Conservation (phyloP, 2,329 filamentous ascomycete species). For the Ophiostoma sp. region DNA sequence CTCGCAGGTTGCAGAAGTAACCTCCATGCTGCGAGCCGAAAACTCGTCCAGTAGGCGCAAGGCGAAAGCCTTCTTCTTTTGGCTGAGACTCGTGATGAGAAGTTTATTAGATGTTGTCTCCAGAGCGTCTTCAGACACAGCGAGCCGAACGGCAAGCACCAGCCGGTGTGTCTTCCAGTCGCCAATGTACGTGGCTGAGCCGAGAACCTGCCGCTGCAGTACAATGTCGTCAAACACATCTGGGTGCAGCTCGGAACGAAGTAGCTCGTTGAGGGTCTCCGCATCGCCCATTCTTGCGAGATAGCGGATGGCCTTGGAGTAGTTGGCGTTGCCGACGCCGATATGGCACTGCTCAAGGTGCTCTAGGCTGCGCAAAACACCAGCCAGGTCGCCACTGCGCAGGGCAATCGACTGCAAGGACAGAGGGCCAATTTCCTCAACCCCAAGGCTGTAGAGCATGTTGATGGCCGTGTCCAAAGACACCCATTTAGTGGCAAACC, state of each 20-base stretch:
- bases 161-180: slow-evolving; percentile 47
- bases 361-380: slow-evolving; percentile 59
- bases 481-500: slow-evolving; percentile 74
- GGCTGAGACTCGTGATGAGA: slow-evolving; percentile 36
- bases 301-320: slow-evolving; percentile 63
- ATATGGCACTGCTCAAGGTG: slow-evolving; percentile 65
- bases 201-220: slow-evolving; percentile 44
- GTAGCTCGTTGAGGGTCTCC: slow-evolving; percentile 46
- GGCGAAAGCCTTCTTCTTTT: slow-evolving; percentile 31
- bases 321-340: slow-evolving; percentile 61
- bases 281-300: slow-evolving; percentile 61
- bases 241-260: slow-evolving; percentile 55
- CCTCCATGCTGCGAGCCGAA: slow-evolving; percentile 37
- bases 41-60: slow-evolving; percentile 43
- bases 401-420: slow-evolving; percentile 76
- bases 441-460: slow-evolving; percentile 67
- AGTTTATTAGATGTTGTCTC: slow-evolving; percentile 39
- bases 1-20: slow-evolving; percentile 34
- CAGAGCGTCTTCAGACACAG: slow-evolving; percentile 36
- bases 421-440: slow-evolving; percentile 70
- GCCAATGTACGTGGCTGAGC: slow-evolving; percentile 38
- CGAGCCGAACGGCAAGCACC: slow-evolving; percentile 47
- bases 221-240: slow-evolving; percentile 54
- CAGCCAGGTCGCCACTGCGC: slow-evolving; percentile 57
- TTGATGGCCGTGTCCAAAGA: slow-evolving; percentile 71